phyloP scores from a whole-genome alignment of 2,329 filamentous ascomycete genomes.

The Colletotrichum limetticola region DNA sequence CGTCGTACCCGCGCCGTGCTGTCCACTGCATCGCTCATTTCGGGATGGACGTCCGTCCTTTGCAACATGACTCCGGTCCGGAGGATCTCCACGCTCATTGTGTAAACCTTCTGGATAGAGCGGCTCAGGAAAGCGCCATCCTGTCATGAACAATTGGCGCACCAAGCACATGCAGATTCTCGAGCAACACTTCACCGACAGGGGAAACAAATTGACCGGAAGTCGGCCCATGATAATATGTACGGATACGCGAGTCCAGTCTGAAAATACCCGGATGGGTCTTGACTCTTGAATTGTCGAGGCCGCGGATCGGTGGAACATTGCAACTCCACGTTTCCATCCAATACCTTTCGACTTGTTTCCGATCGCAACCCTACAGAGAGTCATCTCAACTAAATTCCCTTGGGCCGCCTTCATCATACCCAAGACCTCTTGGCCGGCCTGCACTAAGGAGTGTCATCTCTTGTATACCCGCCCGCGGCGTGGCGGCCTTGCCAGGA shows the following conservation, averaged over 20 bases:
- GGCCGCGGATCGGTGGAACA: conserved; percentile 17
- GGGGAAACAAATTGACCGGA: not conserved
- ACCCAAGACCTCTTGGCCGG: conserved; percentile 13
- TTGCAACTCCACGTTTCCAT: conserved; percentile 9
- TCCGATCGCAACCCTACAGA: conserved; percentile 5
- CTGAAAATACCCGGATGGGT: not conserved
- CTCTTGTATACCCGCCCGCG: conserved; percentile 10
- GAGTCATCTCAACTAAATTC: not conserved
- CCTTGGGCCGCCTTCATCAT: not conserved
- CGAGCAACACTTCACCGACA: not conserved
- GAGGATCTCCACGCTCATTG: conserved; percentile 11
- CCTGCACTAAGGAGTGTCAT: conserved; percentile 16
- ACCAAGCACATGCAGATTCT: not conserved
- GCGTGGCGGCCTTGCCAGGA: not conserved
- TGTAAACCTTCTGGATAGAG: not conserved
- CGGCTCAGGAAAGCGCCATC: not conserved
- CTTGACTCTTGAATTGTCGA: not conserved
- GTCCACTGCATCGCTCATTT: not conserved
- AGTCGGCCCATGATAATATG: not conserved
- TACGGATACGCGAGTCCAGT: not conserved
- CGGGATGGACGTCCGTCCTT: not conserved
- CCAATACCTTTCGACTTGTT: conserved; percentile 7
- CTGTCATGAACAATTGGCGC: not conserved
- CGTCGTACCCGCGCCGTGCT: conserved; percentile 14
- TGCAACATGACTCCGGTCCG: not conserved